Percentiles rank a stretch among this genome's conserved stretches.
These are phyloP conservation scores for Phytophthora ramorum DNA, from an alignment of 352 stramenopile species.

Conservation along the genomic window DNA sequence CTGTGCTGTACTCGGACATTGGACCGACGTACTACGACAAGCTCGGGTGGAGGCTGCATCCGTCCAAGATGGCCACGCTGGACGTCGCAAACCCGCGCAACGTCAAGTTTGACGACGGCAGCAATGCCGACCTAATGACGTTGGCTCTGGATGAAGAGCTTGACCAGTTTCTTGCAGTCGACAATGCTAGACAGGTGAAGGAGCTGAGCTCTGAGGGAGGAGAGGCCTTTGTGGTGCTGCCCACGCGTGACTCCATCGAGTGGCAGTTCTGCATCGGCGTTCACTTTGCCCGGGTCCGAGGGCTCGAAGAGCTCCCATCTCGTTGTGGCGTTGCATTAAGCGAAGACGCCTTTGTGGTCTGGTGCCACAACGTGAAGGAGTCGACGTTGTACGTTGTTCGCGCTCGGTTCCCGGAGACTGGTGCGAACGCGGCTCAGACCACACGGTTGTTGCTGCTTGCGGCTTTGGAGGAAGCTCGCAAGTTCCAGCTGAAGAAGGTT, in stretches of 20 bases:
- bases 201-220: constrained; percentile 44
- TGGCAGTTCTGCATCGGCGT: constrained; percentile 73
- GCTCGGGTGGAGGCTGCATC: constrained; percentile 62
- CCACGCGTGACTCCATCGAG: constrained; percentile 64
- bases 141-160: constrained; percentile 49
- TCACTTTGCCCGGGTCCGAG: constrained; percentile 49
- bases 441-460: constrained; percentile 37
- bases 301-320: constrained; percentile 42
- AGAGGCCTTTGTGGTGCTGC: constrained; percentile 53
- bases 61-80: constrained; percentile 52
- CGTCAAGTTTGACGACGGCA: background rate
- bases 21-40: constrained; percentile 69
- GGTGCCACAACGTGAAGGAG: constrained; percentile 73
- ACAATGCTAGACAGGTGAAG: constrained; percentile 44
- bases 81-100: constrained; percentile 23
- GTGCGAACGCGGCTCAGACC: constrained; percentile 12
- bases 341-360: constrained; percentile 61
- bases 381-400: constrained; percentile 61
- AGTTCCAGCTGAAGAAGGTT: constrained; percentile 50
- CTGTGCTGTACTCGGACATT: constrained; percentile 75
- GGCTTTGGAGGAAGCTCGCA: constrained; percentile 47
- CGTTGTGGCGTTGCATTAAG: constrained; percentile 48
- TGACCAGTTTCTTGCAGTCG: constrained; percentile 44
- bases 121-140: constrained; percentile 8
- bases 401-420: constrained; percentile 38